Evolutionary conservation across 106 monocot species (phyloP).

Genomic region (Platanthera zijinensis): DNA sequence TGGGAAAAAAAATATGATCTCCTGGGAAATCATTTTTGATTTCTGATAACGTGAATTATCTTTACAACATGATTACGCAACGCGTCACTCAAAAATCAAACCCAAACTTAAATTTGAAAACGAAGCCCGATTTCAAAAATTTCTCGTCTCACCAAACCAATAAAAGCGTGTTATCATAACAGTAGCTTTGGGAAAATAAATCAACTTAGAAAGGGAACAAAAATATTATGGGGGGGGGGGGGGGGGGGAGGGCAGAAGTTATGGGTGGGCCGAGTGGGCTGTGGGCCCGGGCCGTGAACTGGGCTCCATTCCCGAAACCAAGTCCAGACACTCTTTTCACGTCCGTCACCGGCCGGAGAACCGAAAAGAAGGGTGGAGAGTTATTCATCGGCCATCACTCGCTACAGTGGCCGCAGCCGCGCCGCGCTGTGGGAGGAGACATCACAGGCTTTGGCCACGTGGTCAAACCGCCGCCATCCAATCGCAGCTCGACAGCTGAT

Average conservation of each 20-base stretch:
- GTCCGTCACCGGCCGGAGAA: background rate
- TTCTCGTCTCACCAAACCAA: too few species aligned
- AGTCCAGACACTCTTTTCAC: background rate
- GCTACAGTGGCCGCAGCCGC: background rate
- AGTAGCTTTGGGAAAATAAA: too few species aligned
- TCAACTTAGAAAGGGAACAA: background rate
- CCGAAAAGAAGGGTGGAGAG: background rate
- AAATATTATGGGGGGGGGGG: background rate
- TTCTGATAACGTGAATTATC: too few species aligned
- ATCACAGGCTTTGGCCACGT: background rate
- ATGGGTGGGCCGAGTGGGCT: background rate
- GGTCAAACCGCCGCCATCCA: slow-evolving; percentile 1
- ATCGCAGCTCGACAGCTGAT: background rate
- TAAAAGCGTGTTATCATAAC: too few species aligned
- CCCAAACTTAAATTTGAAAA: too few species aligned
- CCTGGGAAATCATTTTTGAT: too few species aligned
- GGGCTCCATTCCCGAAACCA: background rate
- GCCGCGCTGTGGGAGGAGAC: background rate
- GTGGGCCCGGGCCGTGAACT: background rate
- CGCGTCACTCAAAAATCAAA: too few species aligned
- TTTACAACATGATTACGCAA: too few species aligned
- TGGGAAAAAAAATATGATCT: too few species aligned
- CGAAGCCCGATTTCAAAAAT: too few species aligned
- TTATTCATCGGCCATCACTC: background rate
- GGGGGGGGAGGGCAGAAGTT: background rate